Evolutionary conservation across 352 stramenopile species (phyloP).

Genomic region (Phytophthora capsici): DNA sequence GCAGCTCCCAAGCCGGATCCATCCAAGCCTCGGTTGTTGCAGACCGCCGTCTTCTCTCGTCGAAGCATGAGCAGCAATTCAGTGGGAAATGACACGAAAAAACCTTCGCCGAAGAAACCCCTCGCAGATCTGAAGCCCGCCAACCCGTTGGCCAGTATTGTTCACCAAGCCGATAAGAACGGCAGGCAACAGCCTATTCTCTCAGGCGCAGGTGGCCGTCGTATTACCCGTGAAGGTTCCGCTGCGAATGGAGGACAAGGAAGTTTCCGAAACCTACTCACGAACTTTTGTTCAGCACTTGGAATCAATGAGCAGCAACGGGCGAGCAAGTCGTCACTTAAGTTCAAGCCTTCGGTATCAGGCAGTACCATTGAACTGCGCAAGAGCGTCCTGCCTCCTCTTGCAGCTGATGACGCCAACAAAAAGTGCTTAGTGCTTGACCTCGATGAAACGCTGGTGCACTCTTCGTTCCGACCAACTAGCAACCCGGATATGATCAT

Average conservation of each 20-base stretch:
- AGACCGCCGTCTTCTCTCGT: slow-evolving; percentile 72
- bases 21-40: slow-evolving; percentile 50
- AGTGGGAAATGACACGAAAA: slow-evolving; percentile 35
- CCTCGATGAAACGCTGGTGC: slow-evolving; percentile 98
- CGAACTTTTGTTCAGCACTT: slow-evolving; percentile 73
- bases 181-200: slow-evolving; percentile 61
- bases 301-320: slow-evolving; percentile 65
- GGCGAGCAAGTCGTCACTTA: slow-evolving; percentile 36
- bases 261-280: slow-evolving; percentile 70
- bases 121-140: slow-evolving; percentile 44
- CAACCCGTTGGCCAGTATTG: slow-evolving; percentile 63
- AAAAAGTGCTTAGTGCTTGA: slow-evolving; percentile 95
- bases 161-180: slow-evolving; percentile 70
- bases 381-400: slow-evolving; percentile 63
- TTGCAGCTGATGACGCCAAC: slow-evolving; percentile 52
- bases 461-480: slow-evolving; percentile 96
- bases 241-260: slow-evolving; percentile 38
- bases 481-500: slow-evolving; percentile 96
- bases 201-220: slow-evolving; percentile 21
- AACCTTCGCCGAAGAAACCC: slow-evolving; percentile 44
- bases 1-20: slow-evolving; percentile 29
- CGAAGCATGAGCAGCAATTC: slow-evolving; percentile 61
- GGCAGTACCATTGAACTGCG: slow-evolving; percentile 55
- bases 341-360: slow-evolving; percentile 20
- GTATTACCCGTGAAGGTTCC: slow-evolving; percentile 35